Base-by-base conservation (phyloP, 805 yeast genomes). In the Pichia eremophila region DNA sequence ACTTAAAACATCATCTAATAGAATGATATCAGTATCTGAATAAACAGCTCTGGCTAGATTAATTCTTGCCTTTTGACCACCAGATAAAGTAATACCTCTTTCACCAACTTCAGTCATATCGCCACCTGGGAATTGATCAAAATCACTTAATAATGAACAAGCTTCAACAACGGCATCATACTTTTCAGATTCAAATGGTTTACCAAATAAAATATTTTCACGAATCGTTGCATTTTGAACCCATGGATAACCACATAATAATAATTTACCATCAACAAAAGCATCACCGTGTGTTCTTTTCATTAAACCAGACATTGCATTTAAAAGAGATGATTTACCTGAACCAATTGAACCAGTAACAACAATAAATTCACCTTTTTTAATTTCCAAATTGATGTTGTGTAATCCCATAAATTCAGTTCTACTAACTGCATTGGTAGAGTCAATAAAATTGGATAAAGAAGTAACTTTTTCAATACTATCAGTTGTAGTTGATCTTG, bases 41-140 rank as follows among this genome's bases (percentile, higher is more conserved):
- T 82, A 82, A 5, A 82, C 82, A 0, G 87, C 85, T 56, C 89
- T 72, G 0, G 88, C 88, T 40, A 82, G 64, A 14, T 81, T 73
- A 29, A 82, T 64, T 60, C 95, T 75, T 0, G 95, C 91, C 68
- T 86, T 86, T 62, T 86, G 95, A 45, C 95, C 95, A 47, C 95
- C 95, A n/a, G 91, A 83, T 39, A 86, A 66, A 0, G 93, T 85
- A 43, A 86, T 80, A 57, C 95, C 95, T 61, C 86, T 74, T 61
- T 86, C 95, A 51, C 95, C 95, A 55, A 86, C 84, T 61, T 84
- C 85, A 0, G 95, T 85, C 46, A 64, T 57, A 56, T 87, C 95
- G 31, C 91, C 91, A 37, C 81, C 87, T 10, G 85, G 83, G 34
- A 87, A 65, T 41, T 77, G 72, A 5, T 75, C 74, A 52, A 86